Conservation (phyloP, 164 flowering plant genomes). For the Echeveria elegans region DNA sequence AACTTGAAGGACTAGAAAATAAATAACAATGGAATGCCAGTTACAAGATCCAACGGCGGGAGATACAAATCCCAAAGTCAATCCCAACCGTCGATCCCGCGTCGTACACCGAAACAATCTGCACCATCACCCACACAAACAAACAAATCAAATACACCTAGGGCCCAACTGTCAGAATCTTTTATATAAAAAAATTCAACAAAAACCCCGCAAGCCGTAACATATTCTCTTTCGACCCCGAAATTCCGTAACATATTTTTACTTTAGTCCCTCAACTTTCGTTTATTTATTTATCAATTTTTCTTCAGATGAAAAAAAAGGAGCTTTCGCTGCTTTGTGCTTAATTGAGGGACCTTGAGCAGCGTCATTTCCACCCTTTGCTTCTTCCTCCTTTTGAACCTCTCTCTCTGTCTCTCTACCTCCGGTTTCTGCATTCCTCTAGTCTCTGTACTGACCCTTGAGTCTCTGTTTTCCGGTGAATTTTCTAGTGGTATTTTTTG, state of each 20-base stretch:
- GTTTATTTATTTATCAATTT: not conserved
- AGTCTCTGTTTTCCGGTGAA: not conserved
- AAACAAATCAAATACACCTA: not conserved
- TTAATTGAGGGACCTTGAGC: constrained; percentile 1
- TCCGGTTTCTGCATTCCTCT: not conserved
- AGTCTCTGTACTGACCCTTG: not conserved
- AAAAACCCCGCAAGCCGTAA: not conserved
- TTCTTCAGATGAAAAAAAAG: not conserved
- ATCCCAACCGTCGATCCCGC: not conserved
- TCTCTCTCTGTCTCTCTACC: not conserved
- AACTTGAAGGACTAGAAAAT: too few relatives aligned
- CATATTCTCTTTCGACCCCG: not conserved
- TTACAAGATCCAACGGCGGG: too few relatives aligned
- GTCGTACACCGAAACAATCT: not conserved
- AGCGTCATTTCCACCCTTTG: not conserved
- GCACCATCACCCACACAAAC: not conserved
- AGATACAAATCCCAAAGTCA: not conserved
- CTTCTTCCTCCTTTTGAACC: constrained; percentile 19
- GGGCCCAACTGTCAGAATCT: constrained; percentile 4
- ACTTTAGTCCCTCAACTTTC: constrained; percentile 12
- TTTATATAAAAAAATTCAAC: not conserved
- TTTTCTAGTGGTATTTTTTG: not conserved
- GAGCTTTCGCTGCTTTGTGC: not conserved
- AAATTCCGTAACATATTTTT: too few relatives aligned
- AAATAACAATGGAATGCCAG: too few relatives aligned